Evolutionary conservation across 257 asterid genomes (phyloP), one percentile per base, ranked within the genome.

Genomic region (Euphrasia confusa): DNA sequence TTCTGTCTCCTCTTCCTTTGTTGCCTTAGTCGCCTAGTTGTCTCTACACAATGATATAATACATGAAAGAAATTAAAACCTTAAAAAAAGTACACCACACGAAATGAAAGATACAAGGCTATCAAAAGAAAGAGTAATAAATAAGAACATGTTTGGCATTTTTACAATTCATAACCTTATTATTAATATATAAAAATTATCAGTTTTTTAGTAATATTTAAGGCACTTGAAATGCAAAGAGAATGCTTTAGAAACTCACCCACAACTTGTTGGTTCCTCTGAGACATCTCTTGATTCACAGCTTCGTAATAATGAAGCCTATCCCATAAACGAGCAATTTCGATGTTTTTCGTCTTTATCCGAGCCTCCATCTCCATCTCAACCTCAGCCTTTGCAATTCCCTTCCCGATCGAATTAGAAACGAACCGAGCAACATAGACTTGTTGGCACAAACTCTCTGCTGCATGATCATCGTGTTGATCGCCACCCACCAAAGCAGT

Each of bases 211-310:
- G 8, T 21, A 21, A 21, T 21, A 21, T 21, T 48, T n/a, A 13
- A 15, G 54, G 44, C 12, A 53, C 67, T 45, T 50, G 47, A 63
- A 58, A 26, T 52, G 39, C 63, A 44, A 54, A 56, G 11, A 28
- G 42, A 7, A 56, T 11, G 40, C 10, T 56, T 28, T 10, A 49
- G 56, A 63, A 66, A 64, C 26, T 80, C 70, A 89, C 99, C 99
- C 24, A 92, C 74, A 57, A 88, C 81, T 83, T 89, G 93, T 81
- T 92, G 99, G 78, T 92, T 92, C 76, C 99, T 81, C 64, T 86
- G 97, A 58, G 97, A 92, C 99, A 92, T 89, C 82, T 92, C 94
- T 74, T 82, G 86, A 71, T 86, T 92, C 75, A 89, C 96, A 61
- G 99, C 86, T 73, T 89, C 97, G 28, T 86, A 89, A 72, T 89